Evolutionary conservation across 371 early-diverging fungal species (phyloP).

Genomic region (Mortierella sp.): DNA sequence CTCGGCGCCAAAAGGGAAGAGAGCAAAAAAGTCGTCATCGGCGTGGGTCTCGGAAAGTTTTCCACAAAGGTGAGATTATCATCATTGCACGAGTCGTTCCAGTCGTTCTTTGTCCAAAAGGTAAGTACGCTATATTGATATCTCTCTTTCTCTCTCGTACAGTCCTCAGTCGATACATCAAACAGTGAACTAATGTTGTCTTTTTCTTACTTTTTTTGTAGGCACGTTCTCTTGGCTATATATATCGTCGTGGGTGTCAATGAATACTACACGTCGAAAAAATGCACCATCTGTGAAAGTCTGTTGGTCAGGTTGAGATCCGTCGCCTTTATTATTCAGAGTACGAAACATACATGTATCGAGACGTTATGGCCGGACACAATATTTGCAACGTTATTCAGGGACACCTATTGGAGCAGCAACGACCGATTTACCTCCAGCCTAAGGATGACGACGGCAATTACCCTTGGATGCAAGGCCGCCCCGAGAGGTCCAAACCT

Average conservation of each 20-base stretch:
- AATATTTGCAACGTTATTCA: conserved; percentile 23
- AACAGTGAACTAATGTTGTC: not conserved
- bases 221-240: conserved; percentile 25
- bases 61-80: conserved; percentile 13
- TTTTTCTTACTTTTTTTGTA: not conserved
- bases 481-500: too few species aligned
- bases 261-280: conserved; percentile 34
- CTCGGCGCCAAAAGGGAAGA: conserved; percentile 13
- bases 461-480: not conserved
- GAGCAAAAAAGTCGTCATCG: conserved; percentile 25
- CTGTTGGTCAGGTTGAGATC: conserved; percentile 17
- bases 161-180: too few species aligned
- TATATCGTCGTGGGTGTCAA: conserved; percentile 38
- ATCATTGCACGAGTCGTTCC: conserved; percentile 22
- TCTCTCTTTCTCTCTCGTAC: not conserved
- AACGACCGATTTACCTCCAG: conserved; percentile 14
- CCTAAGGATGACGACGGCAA: not conserved
- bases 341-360: conserved; percentile 16
- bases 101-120: conserved; percentile 23
- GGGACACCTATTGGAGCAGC: not conserved
- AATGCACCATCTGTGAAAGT: conserved; percentile 3
- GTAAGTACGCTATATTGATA: conserved; percentile 15
- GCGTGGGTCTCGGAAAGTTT: conserved; percentile 29
- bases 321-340: conserved; percentile 19
- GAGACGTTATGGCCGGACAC: conserved; percentile 34